Conservation (phyloP, 2,329 filamentous ascomycete genomes). For the Hirsutella thompsonii region DNA sequence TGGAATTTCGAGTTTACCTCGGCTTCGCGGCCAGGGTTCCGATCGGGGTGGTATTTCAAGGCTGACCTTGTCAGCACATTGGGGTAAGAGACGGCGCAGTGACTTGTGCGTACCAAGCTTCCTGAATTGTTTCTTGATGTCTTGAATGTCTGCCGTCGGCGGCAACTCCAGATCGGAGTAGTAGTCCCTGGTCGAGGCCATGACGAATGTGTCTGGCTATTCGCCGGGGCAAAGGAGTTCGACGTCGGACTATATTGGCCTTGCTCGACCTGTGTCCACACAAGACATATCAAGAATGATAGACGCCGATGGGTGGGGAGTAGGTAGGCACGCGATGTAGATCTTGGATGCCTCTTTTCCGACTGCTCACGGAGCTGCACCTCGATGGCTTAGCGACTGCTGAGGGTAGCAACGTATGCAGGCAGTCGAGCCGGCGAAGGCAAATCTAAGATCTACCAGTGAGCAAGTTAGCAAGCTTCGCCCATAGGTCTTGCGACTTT, state of each 20-base stretch:
- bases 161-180: conserved; percentile 72
- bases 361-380: too few species aligned
- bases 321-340: too few species aligned
- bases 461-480: background rate
- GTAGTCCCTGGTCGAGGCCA: conserved; percentile 52
- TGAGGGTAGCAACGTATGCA: background rate
- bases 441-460: background rate
- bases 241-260: background rate
- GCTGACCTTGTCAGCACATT: conserved; percentile 35
- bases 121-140: conserved; percentile 77
- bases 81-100: background rate
- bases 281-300: conserved; percentile 5
- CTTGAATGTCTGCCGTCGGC: conserved; percentile 52
- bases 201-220: conserved; percentile 9
- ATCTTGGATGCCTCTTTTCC: too few species aligned
- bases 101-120: conserved; percentile 52
- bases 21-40: conserved; percentile 70
- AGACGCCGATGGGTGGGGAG: too few species aligned
- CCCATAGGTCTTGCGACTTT: too few species aligned
- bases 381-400: too few species aligned
- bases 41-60: conserved; percentile 77
- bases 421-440: background rate
- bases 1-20: conserved; percentile 77
- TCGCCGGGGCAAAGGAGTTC: background rate
- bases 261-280: conserved; percentile 3